Percentiles rank a stretch among this genome's conserved stretches.
Conservation (phyloP, 106 monocot species). For the Posidonia australis region DNA sequence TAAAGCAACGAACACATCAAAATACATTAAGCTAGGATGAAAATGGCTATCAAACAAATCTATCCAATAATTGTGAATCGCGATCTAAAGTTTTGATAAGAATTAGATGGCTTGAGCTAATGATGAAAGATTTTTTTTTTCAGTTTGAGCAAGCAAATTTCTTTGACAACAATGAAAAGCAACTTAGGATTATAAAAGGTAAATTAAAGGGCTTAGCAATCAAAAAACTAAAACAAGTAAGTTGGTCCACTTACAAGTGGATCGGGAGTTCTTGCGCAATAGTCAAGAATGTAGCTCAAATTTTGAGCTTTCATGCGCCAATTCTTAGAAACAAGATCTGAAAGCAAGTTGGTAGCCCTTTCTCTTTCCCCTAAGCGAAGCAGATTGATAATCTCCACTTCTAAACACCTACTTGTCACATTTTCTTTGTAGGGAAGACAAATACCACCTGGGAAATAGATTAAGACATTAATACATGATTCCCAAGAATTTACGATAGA, state of each 20-base stretch:
- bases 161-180: neutral
- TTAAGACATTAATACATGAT: neutral
- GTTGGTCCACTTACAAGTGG: slow-evolving; percentile 15
- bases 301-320: slow-evolving; percentile 1
- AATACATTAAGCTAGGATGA: too few species aligned
- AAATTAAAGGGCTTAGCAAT: neutral
- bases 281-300: slow-evolving; percentile 22
- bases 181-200: neutral
- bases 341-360: slow-evolving; percentile 23
- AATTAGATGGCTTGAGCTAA: neutral
- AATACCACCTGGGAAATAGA: neutral
- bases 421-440: slow-evolving; percentile 2
- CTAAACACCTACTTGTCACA: neutral
- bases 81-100: neutral
- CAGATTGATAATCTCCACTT: slow-evolving; percentile 18
- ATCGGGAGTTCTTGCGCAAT: slow-evolving; percentile 28
- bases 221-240: neutral
- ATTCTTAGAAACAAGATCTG: neutral
- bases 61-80: neutral
- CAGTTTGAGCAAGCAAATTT: neutral
- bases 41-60: neutral
- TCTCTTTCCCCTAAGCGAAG: slow-evolving; percentile 18
- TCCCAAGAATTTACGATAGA: neutral
- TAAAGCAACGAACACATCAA: too few species aligned
- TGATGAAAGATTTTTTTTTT: neutral